These are phyloP conservation scores for Aspergillus funiculosus DNA, from an alignment of 495 filamentous ascomycete species.

Conservation along the genomic window DNA sequence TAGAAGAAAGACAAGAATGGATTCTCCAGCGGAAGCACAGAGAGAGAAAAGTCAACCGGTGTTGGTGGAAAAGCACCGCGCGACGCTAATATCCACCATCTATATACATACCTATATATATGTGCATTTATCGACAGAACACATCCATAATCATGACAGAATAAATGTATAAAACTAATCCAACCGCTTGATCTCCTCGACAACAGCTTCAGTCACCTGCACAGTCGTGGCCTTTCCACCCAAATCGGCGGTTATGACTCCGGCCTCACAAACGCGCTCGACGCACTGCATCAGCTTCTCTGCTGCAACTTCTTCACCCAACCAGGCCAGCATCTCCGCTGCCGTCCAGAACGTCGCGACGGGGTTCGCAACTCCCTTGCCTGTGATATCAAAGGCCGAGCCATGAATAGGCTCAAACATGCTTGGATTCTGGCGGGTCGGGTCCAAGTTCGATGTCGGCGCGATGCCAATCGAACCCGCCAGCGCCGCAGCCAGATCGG, in stretches of 20 bases:
- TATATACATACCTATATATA: no score
- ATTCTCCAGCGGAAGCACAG: background rate
- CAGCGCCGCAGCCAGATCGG: conserved; percentile 52
- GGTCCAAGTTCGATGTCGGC: conserved; percentile 60
- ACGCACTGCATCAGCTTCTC: conserved; percentile 52
- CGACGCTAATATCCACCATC: background rate
- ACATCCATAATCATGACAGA: background rate
- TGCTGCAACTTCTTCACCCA: conserved; percentile 52
- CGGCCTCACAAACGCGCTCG: conserved; percentile 54
- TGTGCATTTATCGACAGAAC: no score
- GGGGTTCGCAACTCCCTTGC: conserved; percentile 66
- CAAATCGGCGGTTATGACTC: conserved; percentile 56
- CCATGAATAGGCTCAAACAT: conserved; percentile 69
- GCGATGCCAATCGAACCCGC: conserved; percentile 54
- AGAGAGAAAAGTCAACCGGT: background rate
- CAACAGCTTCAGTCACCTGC: conserved; percentile 58
- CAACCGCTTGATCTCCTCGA: conserved; percentile 48
- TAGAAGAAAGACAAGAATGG: conserved; percentile 7
- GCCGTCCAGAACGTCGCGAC: conserved; percentile 66
- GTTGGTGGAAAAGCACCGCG: conserved; percentile 4
- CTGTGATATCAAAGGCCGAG: conserved; percentile 66
- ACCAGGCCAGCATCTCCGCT: conserved; percentile 62
- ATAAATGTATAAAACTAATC: background rate
- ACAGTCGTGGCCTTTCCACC: conserved; percentile 50
- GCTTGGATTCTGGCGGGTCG: conserved; percentile 52